A percentile compares a stretch with the other conserved stretches of the same genome.
Evolutionary conservation across 2,329 filamentous ascomycete species (phyloP).

Genomic region (Aspergillus jensenii): DNA sequence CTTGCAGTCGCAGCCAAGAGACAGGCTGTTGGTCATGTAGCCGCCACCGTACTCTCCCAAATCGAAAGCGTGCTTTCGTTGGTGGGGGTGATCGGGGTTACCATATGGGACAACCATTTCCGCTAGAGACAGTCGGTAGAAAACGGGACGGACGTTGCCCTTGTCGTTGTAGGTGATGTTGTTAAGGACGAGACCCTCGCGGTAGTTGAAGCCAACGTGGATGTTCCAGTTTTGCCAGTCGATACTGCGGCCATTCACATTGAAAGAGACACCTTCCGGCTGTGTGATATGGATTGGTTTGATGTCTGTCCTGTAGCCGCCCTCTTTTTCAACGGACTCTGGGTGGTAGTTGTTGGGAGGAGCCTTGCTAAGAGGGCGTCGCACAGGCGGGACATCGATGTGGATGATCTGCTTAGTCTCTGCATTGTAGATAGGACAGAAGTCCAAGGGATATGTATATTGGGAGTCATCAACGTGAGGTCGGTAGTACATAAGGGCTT

Average conservation of each 20-base stretch:
- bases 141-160: slow-evolving; percentile 71
- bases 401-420: slow-evolving; percentile 75
- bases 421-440: slow-evolving; percentile 87
- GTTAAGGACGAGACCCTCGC: slow-evolving; percentile 85
- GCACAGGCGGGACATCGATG: slow-evolving; percentile 78
- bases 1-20: slow-evolving; percentile 46
- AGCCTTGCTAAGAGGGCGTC: slow-evolving; percentile 71
- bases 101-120: slow-evolving; percentile 70
- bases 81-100: slow-evolving; percentile 50
- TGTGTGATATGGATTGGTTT: slow-evolving; percentile 89
- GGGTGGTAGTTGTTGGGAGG: slow-evolving; percentile 78
- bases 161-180: slow-evolving; percentile 90
- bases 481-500: slow-evolving; percentile 94
- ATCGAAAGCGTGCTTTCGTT: slow-evolving; percentile 50
- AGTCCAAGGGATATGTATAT: slow-evolving; percentile 89
- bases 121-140: slow-evolving; percentile 83
- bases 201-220: slow-evolving; percentile 92
- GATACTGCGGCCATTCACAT: slow-evolving; percentile 69
- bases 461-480: slow-evolving; percentile 82
- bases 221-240: slow-evolving; percentile 94
- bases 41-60: slow-evolving; percentile 49
- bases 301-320: slow-evolving; percentile 74
- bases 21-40: slow-evolving; percentile 50
- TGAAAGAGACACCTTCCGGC: slow-evolving; percentile 85
- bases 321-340: slow-evolving; percentile 67